Evolutionary conservation across 192 early-diverging fungal genomes (phyloP), one percentile per base, ranked within the genome.

Genomic region (Coemansia reversa): DNA sequence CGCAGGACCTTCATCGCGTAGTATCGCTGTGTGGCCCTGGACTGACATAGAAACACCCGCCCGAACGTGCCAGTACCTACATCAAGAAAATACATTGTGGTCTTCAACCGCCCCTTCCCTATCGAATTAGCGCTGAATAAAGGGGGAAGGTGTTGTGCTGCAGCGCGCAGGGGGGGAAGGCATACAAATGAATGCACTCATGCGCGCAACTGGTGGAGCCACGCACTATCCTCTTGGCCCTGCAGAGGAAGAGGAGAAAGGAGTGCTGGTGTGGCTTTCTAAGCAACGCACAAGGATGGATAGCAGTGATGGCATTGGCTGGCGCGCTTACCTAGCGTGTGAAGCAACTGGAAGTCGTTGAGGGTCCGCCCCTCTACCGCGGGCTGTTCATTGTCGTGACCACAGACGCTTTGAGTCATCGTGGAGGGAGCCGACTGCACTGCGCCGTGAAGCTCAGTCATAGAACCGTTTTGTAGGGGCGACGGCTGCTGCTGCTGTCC

Each of bases 1-100:
- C 90, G 92, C 51, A 93, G 78, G 39, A 91, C 90, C 74, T 93
- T 93, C 91, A 93, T 92, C 7, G 92, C 92, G 74, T 89, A 92
- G 72, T 76, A 93, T 48, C 88, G 85, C 54, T 82, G 72, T n/a
- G 84, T 86, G 18, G 78, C 61, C 63, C 77, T 81, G 74, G 89
- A 92, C 70, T 90, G 88, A 28, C 91, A 86, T 35, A 98, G 85
- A 72, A 94, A 95, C 12, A 98, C 96, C 32, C 96, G 83, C 2
- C 94, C 96, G 82, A 98, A 98, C 39, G 96, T 98, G 47, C 96
- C 96, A 7, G 96, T 98, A 24, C 96, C 95, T 93, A 87, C n/a
- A 51, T 57, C 35, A 57, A 35, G 29, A 32, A 57, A 45, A 16
- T 45, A 11, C 39, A 45, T 45, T 45, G 39, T 45, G 39, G 12